phyloP scores from a whole-genome alignment of 2,329 filamentous ascomycete genomes.

The Pyrenochaeta sp. region DNA sequence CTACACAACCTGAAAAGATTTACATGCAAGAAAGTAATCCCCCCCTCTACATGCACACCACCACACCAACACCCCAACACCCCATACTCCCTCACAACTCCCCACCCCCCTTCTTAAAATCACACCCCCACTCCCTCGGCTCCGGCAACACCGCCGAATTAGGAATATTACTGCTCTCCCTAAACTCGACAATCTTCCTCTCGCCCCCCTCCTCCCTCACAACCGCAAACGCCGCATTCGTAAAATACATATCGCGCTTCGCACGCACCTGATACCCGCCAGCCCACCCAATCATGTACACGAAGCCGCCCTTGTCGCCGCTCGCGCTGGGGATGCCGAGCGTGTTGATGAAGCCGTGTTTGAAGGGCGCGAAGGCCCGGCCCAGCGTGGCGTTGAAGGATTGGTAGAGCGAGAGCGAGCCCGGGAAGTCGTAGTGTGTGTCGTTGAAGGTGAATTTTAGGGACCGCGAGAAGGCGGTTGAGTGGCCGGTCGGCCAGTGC shows the following conservation, averaged over 20 bases:
- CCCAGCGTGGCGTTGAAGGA: constrained; percentile 38
- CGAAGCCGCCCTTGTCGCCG: constrained; percentile 42
- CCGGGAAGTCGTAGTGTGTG: constrained; percentile 39
- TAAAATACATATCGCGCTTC: constrained; percentile 36
- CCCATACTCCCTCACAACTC: not conserved
- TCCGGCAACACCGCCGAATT: constrained; percentile 33
- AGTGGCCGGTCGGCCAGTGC: constrained; percentile 34
- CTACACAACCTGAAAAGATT: too few species aligned
- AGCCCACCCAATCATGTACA: constrained; percentile 44
- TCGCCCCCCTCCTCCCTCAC: constrained; percentile 30
- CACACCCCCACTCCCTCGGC: constrained; percentile 32
- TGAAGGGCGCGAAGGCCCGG: constrained; percentile 34
- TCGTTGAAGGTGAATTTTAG: constrained; percentile 43
- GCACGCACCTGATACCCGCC: constrained; percentile 31
- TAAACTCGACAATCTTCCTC: constrained; percentile 41
- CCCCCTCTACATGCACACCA: not conserved
- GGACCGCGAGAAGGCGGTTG: constrained; percentile 30
- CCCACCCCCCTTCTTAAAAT: constrained; percentile 14
- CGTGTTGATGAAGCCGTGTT: constrained; percentile 38
- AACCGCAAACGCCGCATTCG: constrained; percentile 41
- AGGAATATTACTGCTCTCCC: constrained; percentile 42
- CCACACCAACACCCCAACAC: not conserved
- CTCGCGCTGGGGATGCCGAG: constrained; percentile 38
- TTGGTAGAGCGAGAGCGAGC: constrained; percentile 35
- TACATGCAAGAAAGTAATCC: too few species aligned